Evolutionary conservation across 371 early-diverging fungal genomes (phyloP).

Genomic region (Mucor irregularis): DNA sequence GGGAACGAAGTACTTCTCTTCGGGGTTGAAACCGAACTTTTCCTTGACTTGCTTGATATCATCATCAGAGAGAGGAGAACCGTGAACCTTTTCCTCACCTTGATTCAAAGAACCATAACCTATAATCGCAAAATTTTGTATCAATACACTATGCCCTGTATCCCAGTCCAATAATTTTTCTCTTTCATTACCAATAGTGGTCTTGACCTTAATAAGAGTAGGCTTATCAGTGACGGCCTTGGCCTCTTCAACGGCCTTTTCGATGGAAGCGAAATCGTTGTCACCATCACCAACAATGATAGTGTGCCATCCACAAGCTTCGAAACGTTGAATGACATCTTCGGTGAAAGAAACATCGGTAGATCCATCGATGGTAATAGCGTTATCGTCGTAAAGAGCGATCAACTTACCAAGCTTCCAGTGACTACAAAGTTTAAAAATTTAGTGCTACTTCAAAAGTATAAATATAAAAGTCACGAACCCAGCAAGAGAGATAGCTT

Average conservation of each 20-base stretch:
- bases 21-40: constrained; percentile 83
- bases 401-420: constrained; percentile 95
- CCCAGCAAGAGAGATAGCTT: constrained; percentile 98
- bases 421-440: constrained; percentile 61
- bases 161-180: constrained; percentile 39
- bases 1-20: constrained; percentile 75
- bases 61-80: constrained; percentile 86
- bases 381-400: constrained; percentile 97
- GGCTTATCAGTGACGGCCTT: constrained; percentile 87
- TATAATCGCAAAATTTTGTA: no score
- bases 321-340: constrained; percentile 88
- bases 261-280: constrained; percentile 71
- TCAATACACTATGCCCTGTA: no score
- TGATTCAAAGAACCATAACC: constrained; percentile 86
- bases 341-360: constrained; percentile 93
- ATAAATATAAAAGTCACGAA: constrained; percentile 33
- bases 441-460: background rate
- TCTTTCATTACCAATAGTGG: constrained; percentile 77
- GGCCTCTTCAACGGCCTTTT: constrained; percentile 77
- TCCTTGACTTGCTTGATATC: constrained; percentile 88
- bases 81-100: constrained; percentile 91
- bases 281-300: constrained; percentile 84
- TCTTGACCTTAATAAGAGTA: constrained; percentile 83
- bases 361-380: constrained; percentile 95
- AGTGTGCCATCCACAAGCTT: constrained; percentile 95